Evolutionary conservation across 768 basidiomycete genomes (phyloP), one percentile per base, ranked within the genome.

Genomic region (Collybia nuda): DNA sequence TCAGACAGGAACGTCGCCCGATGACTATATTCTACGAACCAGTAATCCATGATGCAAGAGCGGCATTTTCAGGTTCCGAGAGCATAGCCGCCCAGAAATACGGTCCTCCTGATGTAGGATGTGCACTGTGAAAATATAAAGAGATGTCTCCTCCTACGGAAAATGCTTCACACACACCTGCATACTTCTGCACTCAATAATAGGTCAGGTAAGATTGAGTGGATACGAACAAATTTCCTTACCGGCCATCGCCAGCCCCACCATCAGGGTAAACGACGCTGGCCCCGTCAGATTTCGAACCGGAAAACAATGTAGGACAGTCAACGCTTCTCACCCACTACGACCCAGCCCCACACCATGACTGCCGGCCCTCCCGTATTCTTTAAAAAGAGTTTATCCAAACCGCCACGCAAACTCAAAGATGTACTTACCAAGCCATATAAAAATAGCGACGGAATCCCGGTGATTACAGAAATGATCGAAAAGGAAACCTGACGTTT

Each of bases 51-150:
- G 86, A 86, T 2, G 85, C 83, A 24, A 88, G 72, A 0, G 86
- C 70, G 3, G 85, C 85, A 32, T 77, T 65, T 55, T 77, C 56
- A 1, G 78, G 80, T 47, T 71, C 70, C 1, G 85, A 81, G 1
- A 90, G 66, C 80, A 88, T 86, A 1, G 87, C 86, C n/a, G 86
- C 82, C 88, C 88, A 89, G 65, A 84, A 88, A 58, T 89, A 88
- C 0, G 88, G 87, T 0, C 87, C 87, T 5, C 87, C 85, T 43
- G 80, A 84, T 2, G 85, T 86, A 4, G 84, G 85, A 68, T 83
- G 85, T 2, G 85, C 83, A 54, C 84, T 86, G 52, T 69, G 74
- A 26, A 73, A 6, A 44, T 21, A 35, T 8, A 22, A 14, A 37
- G 38, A 53, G 15, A 22, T 48, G 23, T 12, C 39, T 19, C 26